phyloP scores from a whole-genome alignment of 2,329 filamentous ascomycete genomes.

The Orbilia brochopaga region DNA sequence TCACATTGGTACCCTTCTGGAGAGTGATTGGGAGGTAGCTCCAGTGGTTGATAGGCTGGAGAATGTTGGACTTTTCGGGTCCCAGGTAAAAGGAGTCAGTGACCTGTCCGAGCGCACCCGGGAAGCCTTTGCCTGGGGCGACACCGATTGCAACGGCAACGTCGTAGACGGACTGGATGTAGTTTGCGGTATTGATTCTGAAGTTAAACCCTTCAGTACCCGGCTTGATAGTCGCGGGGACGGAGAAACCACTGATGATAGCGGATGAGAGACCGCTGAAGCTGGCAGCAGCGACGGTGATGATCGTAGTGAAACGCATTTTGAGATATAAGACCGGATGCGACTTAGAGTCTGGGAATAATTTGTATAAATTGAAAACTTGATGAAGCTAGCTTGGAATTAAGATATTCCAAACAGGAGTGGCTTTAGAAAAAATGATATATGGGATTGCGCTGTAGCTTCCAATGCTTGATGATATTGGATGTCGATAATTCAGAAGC shows the following conservation, averaged over 20 bases:
- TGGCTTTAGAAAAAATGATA: neutral
- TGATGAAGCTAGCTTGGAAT: no score
- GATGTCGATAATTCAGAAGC: constrained; percentile 10
- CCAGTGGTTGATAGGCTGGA: constrained; percentile 34
- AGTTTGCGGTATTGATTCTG: constrained; percentile 51
- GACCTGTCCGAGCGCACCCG: constrained; percentile 45
- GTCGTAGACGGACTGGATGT: constrained; percentile 53
- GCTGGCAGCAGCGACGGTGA: constrained; percentile 17
- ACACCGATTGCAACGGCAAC: constrained; percentile 51
- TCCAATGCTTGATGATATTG: constrained; percentile 9
- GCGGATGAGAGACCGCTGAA: constrained; percentile 47
- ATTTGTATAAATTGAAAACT: neutral
- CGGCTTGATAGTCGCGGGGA: constrained; percentile 52
- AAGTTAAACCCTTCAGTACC: constrained; percentile 52
- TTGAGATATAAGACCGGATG: constrained; percentile 16
- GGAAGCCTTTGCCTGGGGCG: constrained; percentile 41
- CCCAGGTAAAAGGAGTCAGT: constrained; percentile 52
- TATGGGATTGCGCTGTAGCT: neutral
- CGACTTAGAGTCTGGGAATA: neutral
- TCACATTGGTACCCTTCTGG: constrained; percentile 30
- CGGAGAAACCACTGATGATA: constrained; percentile 52
- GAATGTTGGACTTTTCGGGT: constrained; percentile 40
- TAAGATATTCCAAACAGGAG: no score
- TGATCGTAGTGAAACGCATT: constrained; percentile 39
- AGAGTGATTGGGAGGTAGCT: constrained; percentile 14